Base-by-base conservation (phyloP, 2,329 filamentous ascomycete species). In the Fonsecaea monophora region DNA sequence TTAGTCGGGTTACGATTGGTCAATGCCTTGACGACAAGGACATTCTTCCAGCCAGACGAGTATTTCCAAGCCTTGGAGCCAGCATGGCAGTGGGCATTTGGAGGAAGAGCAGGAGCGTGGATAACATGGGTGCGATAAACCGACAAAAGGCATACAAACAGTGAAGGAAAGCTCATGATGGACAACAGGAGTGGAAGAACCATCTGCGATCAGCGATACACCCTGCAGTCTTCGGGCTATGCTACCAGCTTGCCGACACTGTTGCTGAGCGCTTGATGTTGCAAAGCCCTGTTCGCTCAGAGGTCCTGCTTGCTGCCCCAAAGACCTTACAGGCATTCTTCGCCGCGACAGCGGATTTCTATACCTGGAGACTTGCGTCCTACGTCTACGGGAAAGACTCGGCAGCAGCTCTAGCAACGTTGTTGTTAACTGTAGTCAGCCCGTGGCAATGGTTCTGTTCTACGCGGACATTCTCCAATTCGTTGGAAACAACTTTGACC, bases 371-470 rank as follows among this genome's bases (percentile, higher is more conserved):
- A 73, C 83, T 98, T 54, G 91, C 92, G 35, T 84, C 86, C 71
- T 87, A 84, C 68, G 82, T 94, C 30, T 95, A 93, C 76, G 92
- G 92, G 48, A 78, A 78, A 38, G 82, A 84, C 62, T 90, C 85
- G 76, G 83, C 84, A 73, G 83, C 85, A 54, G 85, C 92, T 54
- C 89, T 87, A 82, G 87, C 89, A 70, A 86, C 90, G 89, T 82
- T 96, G 54, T 84, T 86, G 66, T 84, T 95, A 79, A 89, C 88
- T 2, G 78, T 91, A 53, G 82, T 89, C 74, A 96, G 89, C 78
- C 92, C 95, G 6, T 99, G 95, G 93, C 92, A 97, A 77, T 98
- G 92, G 92, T 98, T 95, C 79, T 95, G 90, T 79, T 95, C 93
- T 1, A 94, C 93, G 0, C 87, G 95, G 55, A 97, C 95, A 0